Percentiles rank a stretch among this genome's conserved stretches.
phyloP scores from a whole-genome alignment of 805 yeast species.

The Nakazawaea pomicola region DNA sequence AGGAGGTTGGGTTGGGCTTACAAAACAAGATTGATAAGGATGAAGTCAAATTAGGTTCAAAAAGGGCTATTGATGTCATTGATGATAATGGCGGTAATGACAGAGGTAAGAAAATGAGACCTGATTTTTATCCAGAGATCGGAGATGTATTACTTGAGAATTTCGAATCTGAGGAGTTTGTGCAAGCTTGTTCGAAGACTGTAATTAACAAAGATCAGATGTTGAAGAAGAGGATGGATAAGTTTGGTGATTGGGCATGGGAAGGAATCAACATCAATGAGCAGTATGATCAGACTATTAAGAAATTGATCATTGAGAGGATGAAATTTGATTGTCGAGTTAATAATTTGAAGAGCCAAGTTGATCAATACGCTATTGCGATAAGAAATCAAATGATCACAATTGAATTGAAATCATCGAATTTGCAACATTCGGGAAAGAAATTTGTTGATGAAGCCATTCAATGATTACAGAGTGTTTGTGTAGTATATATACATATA shows the following conservation, averaged over 20 bases:
- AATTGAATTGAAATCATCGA: slow-evolving; percentile 28
- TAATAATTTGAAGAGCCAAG: slow-evolving; percentile 29
- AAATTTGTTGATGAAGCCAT: slow-evolving; percentile 28
- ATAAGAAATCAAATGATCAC: slow-evolving; percentile 26
- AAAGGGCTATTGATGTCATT: neutral
- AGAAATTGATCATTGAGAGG: slow-evolving; percentile 25
- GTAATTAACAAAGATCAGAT: too few species aligned
- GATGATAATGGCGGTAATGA: too few species aligned
- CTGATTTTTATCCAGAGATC: neutral
- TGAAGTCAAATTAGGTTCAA: neutral
- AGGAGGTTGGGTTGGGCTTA: too few species aligned
- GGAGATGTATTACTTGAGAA: slow-evolving; percentile 1
- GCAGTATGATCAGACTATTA: slow-evolving; percentile 31
- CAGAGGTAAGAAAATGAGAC: slow-evolving; percentile 1
- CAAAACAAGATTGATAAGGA: too few species aligned
- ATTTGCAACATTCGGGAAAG: slow-evolving; percentile 36
- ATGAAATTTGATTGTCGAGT: slow-evolving; percentile 18
- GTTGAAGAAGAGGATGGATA: too few species aligned
- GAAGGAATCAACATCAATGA: slow-evolving; percentile 28
- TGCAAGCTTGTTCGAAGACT: too few species aligned
- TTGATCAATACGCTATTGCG: slow-evolving; percentile 30
- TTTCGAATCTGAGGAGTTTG: slow-evolving; percentile 1
- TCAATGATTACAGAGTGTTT: too few species aligned
- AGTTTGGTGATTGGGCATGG: too few species aligned
- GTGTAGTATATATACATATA: neutral